Evolutionary conservation across 2,329 filamentous ascomycete species (phyloP).

Genomic region (Dothideomycetes sp.): DNA sequence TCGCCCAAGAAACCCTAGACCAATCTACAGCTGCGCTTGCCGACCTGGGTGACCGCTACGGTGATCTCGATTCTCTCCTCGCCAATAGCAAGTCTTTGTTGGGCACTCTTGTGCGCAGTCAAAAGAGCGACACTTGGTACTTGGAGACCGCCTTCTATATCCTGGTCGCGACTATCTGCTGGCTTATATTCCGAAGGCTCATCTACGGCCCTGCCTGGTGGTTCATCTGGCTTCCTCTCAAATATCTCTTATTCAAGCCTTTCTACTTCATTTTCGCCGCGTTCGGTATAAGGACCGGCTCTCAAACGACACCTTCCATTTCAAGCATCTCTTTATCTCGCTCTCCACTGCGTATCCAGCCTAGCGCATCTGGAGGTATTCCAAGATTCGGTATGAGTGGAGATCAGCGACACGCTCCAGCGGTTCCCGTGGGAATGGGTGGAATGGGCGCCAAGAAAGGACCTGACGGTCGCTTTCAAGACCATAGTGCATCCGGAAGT

Average conservation of each 20-base stretch:
- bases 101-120: slow-evolving; percentile 67
- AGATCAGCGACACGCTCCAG: slow-evolving; percentile 13
- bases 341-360: slow-evolving; percentile 30
- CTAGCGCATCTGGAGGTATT: slow-evolving; percentile 28
- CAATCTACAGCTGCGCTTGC: slow-evolving; percentile 75
- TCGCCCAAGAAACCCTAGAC: slow-evolving; percentile 78
- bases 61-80: slow-evolving; percentile 65
- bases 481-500: slow-evolving; percentile 20
- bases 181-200: slow-evolving; percentile 76
- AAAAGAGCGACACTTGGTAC: slow-evolving; percentile 98
- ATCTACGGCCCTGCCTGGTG: slow-evolving; percentile 87
- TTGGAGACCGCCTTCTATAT: slow-evolving; percentile 82
- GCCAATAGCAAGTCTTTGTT: slow-evolving; percentile 64
- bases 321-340: slow-evolving; percentile 17
- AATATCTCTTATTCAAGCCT: slow-evolving; percentile 11
- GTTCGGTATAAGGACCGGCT: slow-evolving; percentile 4
- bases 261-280: slow-evolving; percentile 7
- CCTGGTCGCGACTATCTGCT: slow-evolving; percentile 63
- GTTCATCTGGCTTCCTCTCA: slow-evolving; percentile 65
- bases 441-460: slow-evolving; percentile 32
- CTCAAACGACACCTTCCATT: slow-evolving; percentile 5
- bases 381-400: slow-evolving; percentile 18
- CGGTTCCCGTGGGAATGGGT: slow-evolving; percentile 38
- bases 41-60: slow-evolving; percentile 72
- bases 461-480: slow-evolving; percentile 16